Percentiles rank a stretch among this genome's conserved stretches.
These are phyloP conservation scores for Pisolithus marmoratus DNA, from an alignment of 768 basidiomycete genomes.

Conservation along the genomic window DNA sequence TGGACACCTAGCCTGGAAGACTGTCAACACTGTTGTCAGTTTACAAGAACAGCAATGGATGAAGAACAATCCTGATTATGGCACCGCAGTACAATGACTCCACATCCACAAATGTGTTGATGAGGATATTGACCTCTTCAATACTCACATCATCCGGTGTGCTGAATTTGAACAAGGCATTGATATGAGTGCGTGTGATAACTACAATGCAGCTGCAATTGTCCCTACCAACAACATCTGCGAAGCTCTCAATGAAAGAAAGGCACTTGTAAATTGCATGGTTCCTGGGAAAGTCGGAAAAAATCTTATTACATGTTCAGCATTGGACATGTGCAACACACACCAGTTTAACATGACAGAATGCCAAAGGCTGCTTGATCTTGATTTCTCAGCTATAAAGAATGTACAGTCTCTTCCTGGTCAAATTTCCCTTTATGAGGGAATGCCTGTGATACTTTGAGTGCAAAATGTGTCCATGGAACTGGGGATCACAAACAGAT, in stretches of 20 bases:
- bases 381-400: too few relatives aligned
- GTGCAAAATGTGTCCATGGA: constrained; percentile 24
- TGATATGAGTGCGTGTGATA: not conserved
- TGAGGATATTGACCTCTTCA: not conserved
- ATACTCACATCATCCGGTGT: not conserved
- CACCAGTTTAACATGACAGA: not conserved
- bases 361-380: not conserved
- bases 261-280: too few relatives aligned
- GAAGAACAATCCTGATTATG: not conserved
- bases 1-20: not conserved
- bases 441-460: constrained; percentile 27
- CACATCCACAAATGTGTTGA: not conserved
- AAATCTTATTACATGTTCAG: not conserved
- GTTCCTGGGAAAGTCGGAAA: too few relatives aligned
- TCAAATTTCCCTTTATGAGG: constrained; percentile 17
- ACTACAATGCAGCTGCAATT: not conserved
- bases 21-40: not conserved
- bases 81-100: not conserved
- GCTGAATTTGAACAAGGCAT: not conserved
- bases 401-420: constrained; percentile 14
- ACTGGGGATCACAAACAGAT: constrained; percentile 25
- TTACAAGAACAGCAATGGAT: not conserved
- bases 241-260: constrained; percentile 3
- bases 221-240: not conserved
- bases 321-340: not conserved